Evolutionary conservation across 1,139 yeast species (phyloP), one percentile per base, ranked within the genome.

Genomic region (Saccharomyces hybrid): DNA sequence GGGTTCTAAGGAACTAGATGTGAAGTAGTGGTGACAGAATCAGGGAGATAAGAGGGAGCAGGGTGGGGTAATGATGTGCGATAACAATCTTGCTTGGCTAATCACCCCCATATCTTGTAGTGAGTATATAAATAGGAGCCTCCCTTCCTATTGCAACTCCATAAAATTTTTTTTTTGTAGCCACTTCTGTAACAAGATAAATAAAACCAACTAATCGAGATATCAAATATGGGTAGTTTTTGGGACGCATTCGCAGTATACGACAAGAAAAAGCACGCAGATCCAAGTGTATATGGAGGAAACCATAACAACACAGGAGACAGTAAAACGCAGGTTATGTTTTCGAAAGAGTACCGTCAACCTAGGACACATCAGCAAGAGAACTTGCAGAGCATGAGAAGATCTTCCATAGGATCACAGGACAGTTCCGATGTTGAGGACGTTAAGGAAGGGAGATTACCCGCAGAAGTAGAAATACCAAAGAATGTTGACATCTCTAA

Each of bases 201-300:
- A 5, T 16, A 16, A 8, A 38, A 16, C 13, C 25, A 38, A 38
- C 44, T 20, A 11, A 16, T 14, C 13, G 4, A 38, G 4, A 13
- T 14, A 31, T 30, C 16, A 31, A 47, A 14, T 16, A 66, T 64
- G 68, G 56, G 59, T 27, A 62, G 60, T 51, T 57, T 69, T 54
- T 66, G 65, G 61, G 67, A 67, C 48, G 62, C 70, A 34, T 69
- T 69, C 54, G 59, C 60, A 54, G 69, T 67, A 16, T 66, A 69
- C 56, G 67, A 67, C 59, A 58, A 56, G 47, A 60, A 58, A 50
- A 69, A 69, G 51, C 72, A 69, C 56, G 60, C 66, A 8, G 55
- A 60, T 48, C 62, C 66, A 5, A 59, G 53, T 9, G 59, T 63
- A 57, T 55, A 50, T 28, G 69, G 68, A 4, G 56, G 59, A 1